Base-by-base conservation (phyloP, 768 basidiomycete species). In the Mycena leptocephala region DNA sequence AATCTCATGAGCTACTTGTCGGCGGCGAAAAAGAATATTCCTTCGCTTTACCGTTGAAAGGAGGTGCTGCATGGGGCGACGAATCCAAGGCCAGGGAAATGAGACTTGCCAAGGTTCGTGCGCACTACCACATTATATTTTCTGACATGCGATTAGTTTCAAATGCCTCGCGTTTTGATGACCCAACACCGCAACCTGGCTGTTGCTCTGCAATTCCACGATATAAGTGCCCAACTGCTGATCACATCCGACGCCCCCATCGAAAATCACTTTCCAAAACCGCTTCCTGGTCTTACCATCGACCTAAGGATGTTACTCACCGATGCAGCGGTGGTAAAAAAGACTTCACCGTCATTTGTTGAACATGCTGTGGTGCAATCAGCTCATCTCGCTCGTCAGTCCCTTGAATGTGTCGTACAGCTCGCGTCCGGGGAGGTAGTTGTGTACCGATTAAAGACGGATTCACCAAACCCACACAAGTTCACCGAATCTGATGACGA, bases 161-260 rank as follows among this genome's bases (percentile, higher is more conserved):
- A 94, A 81, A 90, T 89, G 18, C 91, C 89, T 78, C 91, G 95
- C 26, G 82, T 97, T 6, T 84, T 95, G 24, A 82, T 95, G 3
- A 94, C 94, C 0, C 87, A 86, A 68, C 92, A 95, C 80, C 84
- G 85, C 13, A 93, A 96, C 81, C 85, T 92, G 24, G 90, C 89
- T 6, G 84, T 43, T 37, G 77, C 74, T 1, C 16, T 97, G 24
- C 90, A 89, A 69, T 95, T 97, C 82, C 91, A 92, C 77, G 96
- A 98, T 82, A 83, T 93, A 51, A 95, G 95, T 68, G 89, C 92
- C 5, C 93, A 94, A 33, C 87, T 96, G 2, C 84, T 96, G 4
- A 85, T 91, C 41, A 84, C 85, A 58, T 80, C 86, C 5, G 83
- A 84, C 5, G 86, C 87, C 13, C 91, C 93, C 5, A 82, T 96